Percentiles rank a stretch among this genome's conserved stretches.
Conservation (phyloP, 1,284 basidiomycete species). For the Papiliotrema terrestris region DNA sequence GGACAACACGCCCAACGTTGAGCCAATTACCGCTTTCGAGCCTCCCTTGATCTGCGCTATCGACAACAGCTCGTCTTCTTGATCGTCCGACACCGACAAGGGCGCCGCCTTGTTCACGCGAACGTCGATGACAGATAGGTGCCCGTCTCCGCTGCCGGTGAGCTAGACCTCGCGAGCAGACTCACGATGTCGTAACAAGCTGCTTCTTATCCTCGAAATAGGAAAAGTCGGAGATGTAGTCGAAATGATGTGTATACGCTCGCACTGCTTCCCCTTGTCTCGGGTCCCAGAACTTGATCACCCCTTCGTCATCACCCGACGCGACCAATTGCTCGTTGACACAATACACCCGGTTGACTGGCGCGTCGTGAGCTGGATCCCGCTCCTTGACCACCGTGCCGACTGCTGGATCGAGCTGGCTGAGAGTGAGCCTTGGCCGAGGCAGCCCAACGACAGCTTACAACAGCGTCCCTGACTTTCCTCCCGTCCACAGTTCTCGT, state of each 20-base stretch:
- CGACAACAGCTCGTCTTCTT: conserved; percentile 90
- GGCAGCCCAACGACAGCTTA: conserved; percentile 52
- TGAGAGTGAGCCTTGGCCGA: conserved; percentile 5
- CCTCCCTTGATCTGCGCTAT: conserved; percentile 78
- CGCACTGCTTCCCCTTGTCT: conserved; percentile 63
- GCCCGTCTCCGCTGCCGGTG: conserved; percentile 74
- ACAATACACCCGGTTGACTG: conserved; percentile 77
- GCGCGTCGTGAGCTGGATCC: conserved; percentile 55
- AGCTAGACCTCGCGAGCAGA: neutral
- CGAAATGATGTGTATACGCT: conserved; percentile 81
- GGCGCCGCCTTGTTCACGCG: conserved; percentile 71
- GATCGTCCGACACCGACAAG: conserved; percentile 80
- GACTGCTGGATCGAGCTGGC: conserved; percentile 49
- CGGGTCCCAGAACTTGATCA: conserved; percentile 91
- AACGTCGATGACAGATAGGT: conserved; percentile 83
- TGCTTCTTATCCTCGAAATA: conserved; percentile 82
- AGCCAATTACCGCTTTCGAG: conserved; percentile 80
- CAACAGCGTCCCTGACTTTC: conserved; percentile 79
- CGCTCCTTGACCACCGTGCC: conserved; percentile 61
- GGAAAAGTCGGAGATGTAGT: conserved; percentile 91
- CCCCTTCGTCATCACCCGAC: conserved; percentile 90
- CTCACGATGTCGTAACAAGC: conserved; percentile 76
- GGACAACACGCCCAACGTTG: conserved; percentile 84
- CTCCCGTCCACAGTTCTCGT: conserved; percentile 65
- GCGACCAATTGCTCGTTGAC: conserved; percentile 67